Conservation (phyloP, 805 yeast species). For the Starmerella floris region DNA sequence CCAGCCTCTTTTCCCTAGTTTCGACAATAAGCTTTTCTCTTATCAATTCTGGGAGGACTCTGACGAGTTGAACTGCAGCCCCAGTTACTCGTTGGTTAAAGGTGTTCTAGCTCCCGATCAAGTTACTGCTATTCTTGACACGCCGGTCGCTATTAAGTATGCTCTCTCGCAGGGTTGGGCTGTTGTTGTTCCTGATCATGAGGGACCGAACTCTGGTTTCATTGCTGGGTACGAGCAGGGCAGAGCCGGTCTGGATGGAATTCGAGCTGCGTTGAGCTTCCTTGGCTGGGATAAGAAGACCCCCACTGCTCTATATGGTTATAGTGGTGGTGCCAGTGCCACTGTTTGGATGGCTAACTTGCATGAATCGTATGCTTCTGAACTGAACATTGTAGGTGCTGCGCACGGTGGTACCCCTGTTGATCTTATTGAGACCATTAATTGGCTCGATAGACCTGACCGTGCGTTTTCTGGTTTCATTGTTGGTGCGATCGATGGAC, state of each 20-base stretch:
- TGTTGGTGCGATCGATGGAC: conserved; percentile 20
- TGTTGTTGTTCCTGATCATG: conserved; percentile 22
- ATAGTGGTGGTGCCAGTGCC: conserved; percentile 18
- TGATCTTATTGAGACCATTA: conserved; percentile 15
- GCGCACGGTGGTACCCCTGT: conserved; percentile 17
- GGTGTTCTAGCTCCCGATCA: conserved; percentile 10
- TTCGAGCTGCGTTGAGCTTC: conserved; percentile 16
- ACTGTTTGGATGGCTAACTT: conserved; percentile 25
- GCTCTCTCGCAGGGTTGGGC: conserved; percentile 14
- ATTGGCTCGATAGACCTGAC: conserved; percentile 8
- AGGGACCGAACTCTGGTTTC: conserved; percentile 24
- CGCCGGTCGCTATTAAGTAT: conserved; percentile 7
- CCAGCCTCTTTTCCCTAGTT: conserved; percentile 8
- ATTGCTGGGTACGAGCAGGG: conserved; percentile 23
- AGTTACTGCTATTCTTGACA: conserved; percentile 1
- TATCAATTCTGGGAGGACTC: conserved; percentile 23
- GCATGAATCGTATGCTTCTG: conserved; percentile 23
- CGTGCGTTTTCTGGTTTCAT: conserved; percentile 19
- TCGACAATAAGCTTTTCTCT: conserved; percentile 16
- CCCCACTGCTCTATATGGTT: conserved; percentile 8
- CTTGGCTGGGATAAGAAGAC: neutral
- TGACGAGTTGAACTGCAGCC: conserved; percentile 19
- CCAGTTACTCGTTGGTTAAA: conserved; percentile 19
- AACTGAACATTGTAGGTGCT: conserved; percentile 21
- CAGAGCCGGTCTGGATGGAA: conserved; percentile 22